Conservation (phyloP, 768 basidiomycete genomes). For the Hysterangium stoloniferum region DNA sequence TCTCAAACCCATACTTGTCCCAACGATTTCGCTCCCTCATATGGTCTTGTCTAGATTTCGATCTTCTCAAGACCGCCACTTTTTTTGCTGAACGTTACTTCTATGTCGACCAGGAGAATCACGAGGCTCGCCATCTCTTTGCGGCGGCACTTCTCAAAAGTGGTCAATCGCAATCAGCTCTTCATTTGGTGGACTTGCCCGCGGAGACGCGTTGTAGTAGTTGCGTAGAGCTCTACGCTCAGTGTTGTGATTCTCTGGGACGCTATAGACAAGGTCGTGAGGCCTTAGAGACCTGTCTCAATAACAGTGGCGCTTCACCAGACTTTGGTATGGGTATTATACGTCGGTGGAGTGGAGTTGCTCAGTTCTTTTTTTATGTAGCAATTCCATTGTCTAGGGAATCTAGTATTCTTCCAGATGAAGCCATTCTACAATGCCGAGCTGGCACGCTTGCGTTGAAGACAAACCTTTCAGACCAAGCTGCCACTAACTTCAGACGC, state of each 20-base stretch:
- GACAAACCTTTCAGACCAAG: constrained; percentile 70
- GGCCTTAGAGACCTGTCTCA: constrained; percentile 56
- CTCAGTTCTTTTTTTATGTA: neutral
- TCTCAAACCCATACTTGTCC: constrained; percentile 39
- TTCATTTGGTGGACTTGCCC: constrained; percentile 58
- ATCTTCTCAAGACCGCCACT: constrained; percentile 69
- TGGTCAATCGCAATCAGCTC: constrained; percentile 67
- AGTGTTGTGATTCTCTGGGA: constrained; percentile 64
- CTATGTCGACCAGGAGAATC: constrained; percentile 59
- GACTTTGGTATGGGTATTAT: neutral
- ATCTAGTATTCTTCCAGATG: constrained; percentile 58
- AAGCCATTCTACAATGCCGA: constrained; percentile 67
- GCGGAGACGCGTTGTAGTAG: constrained; percentile 57
- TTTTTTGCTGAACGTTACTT: constrained; percentile 87
- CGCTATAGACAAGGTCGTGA: constrained; percentile 72
- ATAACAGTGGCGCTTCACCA: neutral
- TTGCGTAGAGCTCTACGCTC: constrained; percentile 73
- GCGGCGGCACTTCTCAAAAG: constrained; percentile 66
- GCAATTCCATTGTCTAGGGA: constrained; percentile 4
- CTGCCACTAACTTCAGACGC: constrained; percentile 60
- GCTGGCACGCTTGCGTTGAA: constrained; percentile 70
- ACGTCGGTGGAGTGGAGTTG: neutral
- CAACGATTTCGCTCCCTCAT: constrained; percentile 66
- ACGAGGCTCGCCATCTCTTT: constrained; percentile 81
- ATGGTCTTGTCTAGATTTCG: constrained; percentile 80